Conservation (phyloP, 2,329 filamentous ascomycete genomes). For the Cytospora piceae region DNA sequence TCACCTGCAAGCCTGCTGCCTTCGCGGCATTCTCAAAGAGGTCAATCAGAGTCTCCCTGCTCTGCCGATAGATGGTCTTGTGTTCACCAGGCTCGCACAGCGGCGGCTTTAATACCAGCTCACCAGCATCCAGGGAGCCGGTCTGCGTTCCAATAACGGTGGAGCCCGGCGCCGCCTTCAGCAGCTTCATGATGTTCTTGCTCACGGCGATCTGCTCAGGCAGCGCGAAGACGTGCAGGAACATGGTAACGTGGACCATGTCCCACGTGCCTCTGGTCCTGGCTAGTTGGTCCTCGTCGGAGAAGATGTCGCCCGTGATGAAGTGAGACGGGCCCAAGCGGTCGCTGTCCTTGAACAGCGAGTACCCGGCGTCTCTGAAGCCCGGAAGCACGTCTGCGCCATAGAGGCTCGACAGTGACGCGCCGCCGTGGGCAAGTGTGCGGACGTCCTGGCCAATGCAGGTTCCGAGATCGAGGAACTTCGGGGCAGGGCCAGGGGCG, state of each 20-base stretch:
- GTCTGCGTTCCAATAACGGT: conserved; percentile 1
- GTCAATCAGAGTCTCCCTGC: conserved; percentile 12
- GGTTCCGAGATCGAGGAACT: too few relatives aligned
- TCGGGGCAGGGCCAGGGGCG: too few relatives aligned
- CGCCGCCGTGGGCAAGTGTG: too few relatives aligned
- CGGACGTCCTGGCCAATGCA: too few relatives aligned
- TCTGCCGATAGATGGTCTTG: conserved; percentile 13
- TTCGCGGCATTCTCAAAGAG: conserved; percentile 10
- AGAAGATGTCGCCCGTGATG: conserved; percentile 12
- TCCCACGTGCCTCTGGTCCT: conserved; percentile 10
- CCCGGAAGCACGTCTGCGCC: conserved; percentile 3
- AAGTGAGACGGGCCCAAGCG: conserved; percentile 6
- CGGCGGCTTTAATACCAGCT: conserved; percentile 9
- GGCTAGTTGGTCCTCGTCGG: conserved; percentile 6
- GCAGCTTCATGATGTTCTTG: conserved; percentile 10
- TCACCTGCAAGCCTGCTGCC: conserved; percentile 7
- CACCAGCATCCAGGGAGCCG: conserved; percentile 11
- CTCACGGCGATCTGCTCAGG: conserved; percentile 9
- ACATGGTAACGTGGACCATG: conserved; percentile 7
- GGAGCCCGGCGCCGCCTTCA: not conserved
- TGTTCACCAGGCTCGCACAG: conserved; percentile 8
- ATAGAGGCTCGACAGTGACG: conserved; percentile 4
- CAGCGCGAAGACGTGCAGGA: conserved; percentile 9
- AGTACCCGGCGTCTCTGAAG: conserved; percentile 11
- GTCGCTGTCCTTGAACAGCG: conserved; percentile 10